Percentiles rank a stretch among this genome's conserved stretches.
Evolutionary conservation across 345 rosid species (phyloP).

Genomic region (Hevea brasiliensis): DNA sequence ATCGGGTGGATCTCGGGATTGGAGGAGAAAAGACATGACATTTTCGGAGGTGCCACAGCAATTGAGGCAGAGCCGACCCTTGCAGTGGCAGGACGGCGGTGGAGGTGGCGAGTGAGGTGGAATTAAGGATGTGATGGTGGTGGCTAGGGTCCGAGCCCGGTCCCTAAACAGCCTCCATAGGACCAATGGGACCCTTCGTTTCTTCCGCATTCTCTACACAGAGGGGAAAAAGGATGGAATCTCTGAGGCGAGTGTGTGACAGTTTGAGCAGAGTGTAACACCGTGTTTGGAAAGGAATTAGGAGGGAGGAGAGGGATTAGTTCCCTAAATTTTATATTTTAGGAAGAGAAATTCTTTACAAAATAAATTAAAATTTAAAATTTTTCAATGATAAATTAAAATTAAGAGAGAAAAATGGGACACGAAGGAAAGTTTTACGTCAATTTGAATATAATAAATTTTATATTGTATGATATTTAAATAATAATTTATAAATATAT

Average conservation of each 20-base stretch:
- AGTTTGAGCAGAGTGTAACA: neutral
- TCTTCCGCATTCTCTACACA: conserved; percentile 35
- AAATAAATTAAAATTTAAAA: too few species aligned
- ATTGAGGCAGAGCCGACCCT: conserved; percentile 38
- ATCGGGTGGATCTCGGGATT: conserved; percentile 50
- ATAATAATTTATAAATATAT: too few species aligned
- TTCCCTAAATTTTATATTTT: too few species aligned
- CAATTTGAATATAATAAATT: too few species aligned
- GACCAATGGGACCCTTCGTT: conserved; percentile 50
- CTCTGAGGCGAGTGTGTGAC: neutral
- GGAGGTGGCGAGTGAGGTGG: conserved; percentile 12
- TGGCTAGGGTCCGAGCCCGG: conserved; percentile 44
- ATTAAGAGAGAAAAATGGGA: too few species aligned
- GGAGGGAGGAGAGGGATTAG: too few species aligned
- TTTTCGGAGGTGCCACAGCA: conserved; percentile 27
- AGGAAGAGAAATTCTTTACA: too few species aligned
- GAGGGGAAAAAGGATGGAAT: neutral
- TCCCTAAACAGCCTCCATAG: conserved; percentile 52
- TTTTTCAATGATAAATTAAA: too few species aligned
- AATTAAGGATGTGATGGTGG: conserved; percentile 40
- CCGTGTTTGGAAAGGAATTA: too few species aligned
- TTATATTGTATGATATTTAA: too few species aligned
- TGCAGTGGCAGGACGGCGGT: conserved; percentile 34
- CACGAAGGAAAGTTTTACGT: too few species aligned
- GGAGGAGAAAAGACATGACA: conserved; percentile 42